Evolutionary conservation across 2,329 filamentous ascomycete species (phyloP).

Genomic region (Graphium sp.): DNA sequence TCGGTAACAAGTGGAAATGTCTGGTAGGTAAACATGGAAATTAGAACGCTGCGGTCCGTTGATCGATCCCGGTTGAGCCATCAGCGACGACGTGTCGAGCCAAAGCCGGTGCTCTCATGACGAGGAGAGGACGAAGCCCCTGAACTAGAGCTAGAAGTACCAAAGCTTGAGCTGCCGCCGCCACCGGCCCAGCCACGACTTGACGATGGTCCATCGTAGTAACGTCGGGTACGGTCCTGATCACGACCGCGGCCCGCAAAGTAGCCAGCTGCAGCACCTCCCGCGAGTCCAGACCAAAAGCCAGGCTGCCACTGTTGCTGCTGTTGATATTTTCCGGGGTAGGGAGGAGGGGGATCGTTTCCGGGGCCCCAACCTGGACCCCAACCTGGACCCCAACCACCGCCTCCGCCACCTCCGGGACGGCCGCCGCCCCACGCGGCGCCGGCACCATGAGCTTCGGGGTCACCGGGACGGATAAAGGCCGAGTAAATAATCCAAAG

Average conservation of each 20-base stretch:
- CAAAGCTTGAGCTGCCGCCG: conserved; percentile 6
- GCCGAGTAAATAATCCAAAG: conserved; percentile 45
- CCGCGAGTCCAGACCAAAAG: conserved; percentile 55
- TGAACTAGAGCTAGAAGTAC: background rate
- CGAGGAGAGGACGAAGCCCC: conserved; percentile 4
- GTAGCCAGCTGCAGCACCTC: conserved; percentile 54
- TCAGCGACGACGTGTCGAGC: conserved; percentile 45
- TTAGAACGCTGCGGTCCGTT: no score
- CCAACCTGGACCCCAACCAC: conserved; percentile 25
- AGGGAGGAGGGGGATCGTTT: conserved; percentile 36
- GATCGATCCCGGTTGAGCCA: no score
- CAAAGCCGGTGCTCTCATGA: conserved; percentile 52
- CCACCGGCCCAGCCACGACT: no score
- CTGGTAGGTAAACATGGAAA: no score
- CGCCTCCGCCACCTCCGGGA: conserved; percentile 18
- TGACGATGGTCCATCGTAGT: no score
- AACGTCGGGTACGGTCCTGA: no score
- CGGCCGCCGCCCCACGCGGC: conserved; percentile 18
- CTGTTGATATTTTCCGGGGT: conserved; percentile 15
- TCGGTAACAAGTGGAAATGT: no score
- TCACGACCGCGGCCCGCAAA: conserved; percentile 40
- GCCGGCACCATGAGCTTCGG: conserved; percentile 16
- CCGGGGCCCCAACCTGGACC: conserved; percentile 19
- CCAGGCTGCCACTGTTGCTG: conserved; percentile 48
- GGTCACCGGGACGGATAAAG: conserved; percentile 15